phyloP scores from a whole-genome alignment of 2,329 filamentous ascomycete species.

The Chaetothyriales sp. region DNA sequence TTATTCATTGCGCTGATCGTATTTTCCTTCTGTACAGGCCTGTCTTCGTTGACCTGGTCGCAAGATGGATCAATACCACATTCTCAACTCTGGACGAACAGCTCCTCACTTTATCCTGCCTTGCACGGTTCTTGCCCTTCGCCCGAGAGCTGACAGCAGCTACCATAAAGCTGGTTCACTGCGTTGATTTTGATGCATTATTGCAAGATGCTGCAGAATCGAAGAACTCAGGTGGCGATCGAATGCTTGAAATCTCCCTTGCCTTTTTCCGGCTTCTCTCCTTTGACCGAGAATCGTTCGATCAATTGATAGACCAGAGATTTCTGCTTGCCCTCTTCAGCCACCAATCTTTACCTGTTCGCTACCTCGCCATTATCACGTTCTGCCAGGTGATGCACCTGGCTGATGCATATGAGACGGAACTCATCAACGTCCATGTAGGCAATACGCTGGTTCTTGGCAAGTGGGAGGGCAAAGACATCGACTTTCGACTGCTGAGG shows the following conservation, averaged over 20 bases:
- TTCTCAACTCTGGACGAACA: slow-evolving; percentile 7
- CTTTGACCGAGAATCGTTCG: slow-evolving; percentile 57
- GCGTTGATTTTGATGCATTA: neutral
- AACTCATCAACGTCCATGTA: slow-evolving; percentile 52
- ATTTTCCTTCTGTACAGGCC: slow-evolving; percentile 61
- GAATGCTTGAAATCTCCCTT: slow-evolving; percentile 40
- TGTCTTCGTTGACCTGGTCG: slow-evolving; percentile 67
- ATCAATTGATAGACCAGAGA: slow-evolving; percentile 47
- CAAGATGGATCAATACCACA: slow-evolving; percentile 46
- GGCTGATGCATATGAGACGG: slow-evolving; percentile 62
- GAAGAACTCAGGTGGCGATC: slow-evolving; percentile 23
- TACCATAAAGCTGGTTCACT: slow-evolving; percentile 5
- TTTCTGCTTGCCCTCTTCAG: slow-evolving; percentile 55
- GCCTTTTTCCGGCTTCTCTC: slow-evolving; percentile 65
- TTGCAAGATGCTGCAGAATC: slow-evolving; percentile 12
- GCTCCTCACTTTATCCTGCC: slow-evolving; percentile 22
- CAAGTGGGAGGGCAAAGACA: slow-evolving; percentile 55
- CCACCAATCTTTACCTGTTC: slow-evolving; percentile 42
- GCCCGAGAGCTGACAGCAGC: slow-evolving; percentile 10
- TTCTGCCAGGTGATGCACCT: slow-evolving; percentile 66
- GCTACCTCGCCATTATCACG: slow-evolving; percentile 68
- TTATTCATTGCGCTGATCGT: slow-evolving; percentile 52
- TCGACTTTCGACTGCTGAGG: slow-evolving; percentile 64
- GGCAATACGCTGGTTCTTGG: slow-evolving; percentile 49
- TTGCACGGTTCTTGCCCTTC: slow-evolving; percentile 14